Conservation (phyloP, 371 early-diverging fungal genomes). For the Capillidium heterosporum region DNA sequence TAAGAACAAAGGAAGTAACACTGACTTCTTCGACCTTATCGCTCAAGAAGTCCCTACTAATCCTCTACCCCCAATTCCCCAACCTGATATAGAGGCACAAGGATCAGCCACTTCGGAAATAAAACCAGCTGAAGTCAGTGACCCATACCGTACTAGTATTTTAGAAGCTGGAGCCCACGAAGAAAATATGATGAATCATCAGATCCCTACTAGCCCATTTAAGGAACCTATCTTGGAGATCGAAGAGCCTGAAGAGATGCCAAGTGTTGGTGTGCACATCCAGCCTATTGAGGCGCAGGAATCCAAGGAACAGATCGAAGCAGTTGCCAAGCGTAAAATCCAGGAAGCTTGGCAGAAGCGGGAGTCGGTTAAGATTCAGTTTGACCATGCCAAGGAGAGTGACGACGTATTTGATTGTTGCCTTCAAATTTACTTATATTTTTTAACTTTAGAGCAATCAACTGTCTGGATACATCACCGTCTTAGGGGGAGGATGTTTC, state of each 20-base stretch:
- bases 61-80: neutral
- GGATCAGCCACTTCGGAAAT: slow-evolving; percentile 1
- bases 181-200: neutral
- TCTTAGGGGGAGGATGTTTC: slow-evolving; percentile 16
- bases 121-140: neutral
- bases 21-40: too few species aligned
- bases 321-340: neutral
- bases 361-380: neutral
- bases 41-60: neutral
- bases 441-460: slow-evolving; percentile 3
- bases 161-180: neutral
- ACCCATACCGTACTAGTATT: too few species aligned
- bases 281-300: too few species aligned
- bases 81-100: neutral
- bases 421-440: neutral
- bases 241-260: neutral
- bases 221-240: neutral
- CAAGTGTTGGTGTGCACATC: too few species aligned
- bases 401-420: neutral
- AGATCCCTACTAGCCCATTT: neutral
- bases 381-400: neutral
- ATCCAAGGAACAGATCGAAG: slow-evolving; percentile 2
- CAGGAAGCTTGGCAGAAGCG: slow-evolving; percentile 3
- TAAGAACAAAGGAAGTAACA: neutral
- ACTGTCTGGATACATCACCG: slow-evolving; percentile 18